Base-by-base conservation (phyloP, 2,329 filamentous ascomycete genomes). In the Pseudocercospora fijiensis region DNA sequence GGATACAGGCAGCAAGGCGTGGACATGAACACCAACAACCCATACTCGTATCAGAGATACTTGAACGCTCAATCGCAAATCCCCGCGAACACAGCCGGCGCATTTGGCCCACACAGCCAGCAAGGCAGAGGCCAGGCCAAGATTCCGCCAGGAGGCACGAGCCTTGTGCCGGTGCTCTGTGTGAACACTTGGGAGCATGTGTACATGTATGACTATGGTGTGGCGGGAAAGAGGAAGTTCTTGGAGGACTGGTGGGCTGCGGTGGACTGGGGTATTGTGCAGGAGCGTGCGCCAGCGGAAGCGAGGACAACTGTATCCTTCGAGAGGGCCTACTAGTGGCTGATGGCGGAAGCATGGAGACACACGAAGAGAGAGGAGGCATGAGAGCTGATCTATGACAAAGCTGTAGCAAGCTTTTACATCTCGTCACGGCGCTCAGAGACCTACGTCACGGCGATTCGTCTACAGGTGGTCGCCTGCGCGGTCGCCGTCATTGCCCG, bases 131-230 rank as follows among this genome's bases (percentile, higher is more conserved):
- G 73, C 55, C 74, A 70, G 65, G 69, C 74, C 13, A 78, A 76
- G 61, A 77, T 84, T 64, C 84, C 87, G 4, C 87, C 89, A 1
- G 90, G 89, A 43, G 88, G 88, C 63, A 84, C 86, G 67, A 84
- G 89, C 56, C 78, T 93, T 33, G 82, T 87, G 62, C 93, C 94
- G 11, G 82, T 98, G 65, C 81, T 99, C 71, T 97, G 94, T 76
- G 85, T 98, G 64, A 98, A 92, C 80, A 96, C 92, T 4, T 99
- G 95, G 95, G 89, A 98, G 82, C 95, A 98, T 79, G 88, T 90
- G 8, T 99, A 90, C 86, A 80, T 98, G 76, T 85, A 86, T 61
- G 92, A 98, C 77, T 97, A 90, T 78, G 89, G 89, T 4, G 77
- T 88, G 61, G 83, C 82, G 51, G 92, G 91, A 57, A 99, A 97